Percentiles rank a stretch among this genome's conserved stretches.
These are phyloP conservation scores for Artemisia annua DNA, from an alignment of 129 eudicot species.

Conservation along the genomic window DNA sequence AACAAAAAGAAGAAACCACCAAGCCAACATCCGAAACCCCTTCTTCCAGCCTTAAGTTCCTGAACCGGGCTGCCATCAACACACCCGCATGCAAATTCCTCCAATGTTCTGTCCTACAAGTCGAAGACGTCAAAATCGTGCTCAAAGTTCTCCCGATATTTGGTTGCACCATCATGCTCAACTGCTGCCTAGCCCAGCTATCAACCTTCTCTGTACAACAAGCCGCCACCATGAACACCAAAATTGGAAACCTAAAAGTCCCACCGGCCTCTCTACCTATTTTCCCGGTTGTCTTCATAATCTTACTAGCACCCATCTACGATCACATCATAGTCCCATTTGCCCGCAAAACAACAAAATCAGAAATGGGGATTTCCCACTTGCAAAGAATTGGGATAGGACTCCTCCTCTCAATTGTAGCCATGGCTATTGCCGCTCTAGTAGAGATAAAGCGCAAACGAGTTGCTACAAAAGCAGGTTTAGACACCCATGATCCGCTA, in stretches of 20 bases:
- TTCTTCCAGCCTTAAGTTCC: conserved; percentile 53
- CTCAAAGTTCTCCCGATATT: conserved; percentile 73
- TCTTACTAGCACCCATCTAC: conserved; percentile 74
- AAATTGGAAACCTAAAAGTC: conserved; percentile 58
- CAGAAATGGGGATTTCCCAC: conserved; percentile 70
- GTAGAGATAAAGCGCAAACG: conserved; percentile 73
- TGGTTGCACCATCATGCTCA: conserved; percentile 83
- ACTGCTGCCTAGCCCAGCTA: conserved; percentile 86
- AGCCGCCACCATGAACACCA: conserved; percentile 87
- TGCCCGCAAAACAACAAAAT: conserved; percentile 53
- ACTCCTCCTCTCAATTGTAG: conserved; percentile 59
- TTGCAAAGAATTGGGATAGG: conserved; percentile 77
- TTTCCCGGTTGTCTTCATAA: conserved; percentile 79
- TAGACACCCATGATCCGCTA: conserved; percentile 47
- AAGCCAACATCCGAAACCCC: conserved; percentile 32
- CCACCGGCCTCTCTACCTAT: conserved; percentile 92
- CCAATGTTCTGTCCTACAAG: conserved; percentile 58
- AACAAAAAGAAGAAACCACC: conserved; percentile 9
- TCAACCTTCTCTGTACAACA: conserved; percentile 86
- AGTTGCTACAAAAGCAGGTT: conserved; percentile 47
- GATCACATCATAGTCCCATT: conserved; percentile 79
- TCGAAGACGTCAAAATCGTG: conserved; percentile 82
- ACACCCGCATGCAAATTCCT: conserved; percentile 45
- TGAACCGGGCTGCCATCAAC: conserved; percentile 57
- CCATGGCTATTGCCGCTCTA: conserved; percentile 76